Base-by-base conservation (phyloP, 1,284 basidiomycete genomes). In the Leccinum ponderosum region DNA sequence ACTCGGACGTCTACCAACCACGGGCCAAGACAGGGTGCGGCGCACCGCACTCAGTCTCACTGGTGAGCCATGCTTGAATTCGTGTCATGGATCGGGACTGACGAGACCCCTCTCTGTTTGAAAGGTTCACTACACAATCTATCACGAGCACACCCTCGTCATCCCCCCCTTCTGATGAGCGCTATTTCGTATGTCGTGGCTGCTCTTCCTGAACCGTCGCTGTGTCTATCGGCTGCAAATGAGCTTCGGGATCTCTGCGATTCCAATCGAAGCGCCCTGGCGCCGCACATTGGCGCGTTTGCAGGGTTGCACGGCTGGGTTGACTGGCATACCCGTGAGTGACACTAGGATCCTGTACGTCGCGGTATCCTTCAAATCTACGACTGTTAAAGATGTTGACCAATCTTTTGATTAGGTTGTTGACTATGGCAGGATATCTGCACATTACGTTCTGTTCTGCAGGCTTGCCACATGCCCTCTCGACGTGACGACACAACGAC, bases 191-290 rank as follows among this genome's bases (percentile, higher is more conserved):
- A 90, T 70, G 87, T 94, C 44, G 92, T 90, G 1, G 79, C 86
- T 14, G 87, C 90, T 1, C 76, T 94, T 7, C 78, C 86, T 0
- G 87, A 91, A 58, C 80, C 82, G 0, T 68, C 76, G 0, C 78
- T 95, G 6, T 91, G 90, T 61, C 78, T 92, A 0, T 79, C 83
- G 9, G 93, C 93, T 2, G 93, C 93, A 1, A 89, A 89, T 59
- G 86, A 92, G 0, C 81, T 96, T 29, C 87, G 92, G 48, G 90
- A 93, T 62, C 75, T 96, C 4, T 96, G 94, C 69, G 94, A 96
- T 74, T 87, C 91, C 25, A 96, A 96, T 73, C 80, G 94, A 44
- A 81, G 80, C 15, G 89, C 87, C 22, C 80, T 96, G 6, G 91
- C 93, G 0, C 84, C 87, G 14, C 92, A 94, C 68, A 93, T 96